A percentile compares a stretch with the other conserved stretches of the same genome.
Conservation (phyloP, 176 grass and related monocot genomes). For the barley (Hordeum vulgare) region MorexV3_pseudomolecules_assembly NC_058519.1:607553721-607554220, state of each 20-base stretch:
- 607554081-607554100: neutral
- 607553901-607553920: neutral
- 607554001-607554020: slow-evolving; percentile 1
- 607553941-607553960: neutral
- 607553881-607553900: slow-evolving; percentile 12
- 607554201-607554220: neutral
- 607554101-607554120: neutral
- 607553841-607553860: slow-evolving; percentile 47
- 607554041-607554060: neutral
- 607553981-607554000: neutral
- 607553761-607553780: slow-evolving; percentile 41
- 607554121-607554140: neutral
- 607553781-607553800: slow-evolving; percentile 55
- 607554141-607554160: neutral
- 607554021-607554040: neutral
- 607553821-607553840: slow-evolving; percentile 75
- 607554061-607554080: neutral
- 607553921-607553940: neutral
- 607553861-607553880: slow-evolving; percentile 21
- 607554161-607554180: neutral
- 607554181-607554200: neutral
- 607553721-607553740: slow-evolving; percentile 58
- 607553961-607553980: neutral
- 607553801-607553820: slow-evolving; percentile 66
- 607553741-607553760: slow-evolving; percentile 45